These are phyloP conservation scores for Trapa bicornis DNA, from an alignment of 345 rosid genomes.

Conservation along the genomic window DNA sequence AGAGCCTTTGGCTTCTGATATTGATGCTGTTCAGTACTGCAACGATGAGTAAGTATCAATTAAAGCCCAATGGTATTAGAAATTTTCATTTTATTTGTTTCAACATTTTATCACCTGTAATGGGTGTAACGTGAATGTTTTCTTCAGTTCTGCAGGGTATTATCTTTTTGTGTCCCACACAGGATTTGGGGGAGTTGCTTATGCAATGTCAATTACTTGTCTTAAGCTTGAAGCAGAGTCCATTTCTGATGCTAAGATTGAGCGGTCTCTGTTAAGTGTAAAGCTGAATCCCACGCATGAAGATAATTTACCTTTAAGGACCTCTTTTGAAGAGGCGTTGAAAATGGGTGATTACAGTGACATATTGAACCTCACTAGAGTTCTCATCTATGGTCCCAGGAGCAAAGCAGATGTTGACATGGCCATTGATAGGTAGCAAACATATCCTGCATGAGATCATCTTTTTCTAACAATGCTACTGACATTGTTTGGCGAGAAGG, in stretches of 20 bases:
- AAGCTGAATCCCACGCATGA: conserved; percentile 21
- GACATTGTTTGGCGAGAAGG: not conserved
- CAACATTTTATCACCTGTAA: not conserved
- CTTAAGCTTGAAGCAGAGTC: conserved; percentile 52
- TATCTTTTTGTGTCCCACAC: conserved; percentile 89
- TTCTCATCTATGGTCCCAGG: conserved; percentile 74
- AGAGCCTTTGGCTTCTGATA: conserved; percentile 77
- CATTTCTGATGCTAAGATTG: conserved; percentile 18
- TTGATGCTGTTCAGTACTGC: conserved; percentile 67
- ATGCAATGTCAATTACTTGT: conserved; percentile 84
- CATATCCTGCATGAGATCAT: not conserved
- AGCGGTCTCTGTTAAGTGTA: conserved; percentile 15
- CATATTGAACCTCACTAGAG: conserved; percentile 90
- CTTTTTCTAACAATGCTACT: not conserved
- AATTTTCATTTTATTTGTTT: not conserved
- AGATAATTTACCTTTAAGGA: conserved; percentile 29
- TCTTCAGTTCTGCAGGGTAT: conserved; percentile 45
- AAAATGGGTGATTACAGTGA: conserved; percentile 92
- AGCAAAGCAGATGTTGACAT: conserved; percentile 85
- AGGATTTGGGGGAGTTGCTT: conserved; percentile 83
- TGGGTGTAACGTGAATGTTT: not conserved
- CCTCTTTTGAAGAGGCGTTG: conserved; percentile 59
- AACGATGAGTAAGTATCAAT: conserved; percentile 58
- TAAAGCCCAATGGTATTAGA: not conserved
- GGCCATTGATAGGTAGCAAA: conserved; percentile 46